Base-by-base conservation (phyloP, 495 filamentous ascomycete genomes). In the Penicillium ucsense region DNA sequence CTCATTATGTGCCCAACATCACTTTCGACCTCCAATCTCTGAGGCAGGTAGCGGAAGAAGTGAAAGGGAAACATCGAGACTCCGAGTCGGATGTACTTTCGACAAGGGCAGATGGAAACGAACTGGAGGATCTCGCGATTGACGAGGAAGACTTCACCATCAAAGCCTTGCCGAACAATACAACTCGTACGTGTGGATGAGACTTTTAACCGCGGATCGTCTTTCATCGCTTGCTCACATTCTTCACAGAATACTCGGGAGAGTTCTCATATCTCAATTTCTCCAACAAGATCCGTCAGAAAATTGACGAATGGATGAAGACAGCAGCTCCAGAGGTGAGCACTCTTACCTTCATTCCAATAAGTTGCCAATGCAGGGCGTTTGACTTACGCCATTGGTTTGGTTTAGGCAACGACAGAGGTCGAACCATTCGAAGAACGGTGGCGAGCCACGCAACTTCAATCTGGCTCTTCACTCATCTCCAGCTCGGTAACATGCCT, bases 231-330 rank as follows among this genome's bases (percentile, higher is more conserved):
- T 31, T 11, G 5, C 43, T 30, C 8, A 29, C 8, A 3, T 6
- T 45, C n/a, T 35, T 31, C 1, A 11, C 46, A 76, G 73, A 76
- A 49, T 76, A 76, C 46, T 76, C 73, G 4, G 73, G 73, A 10
- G 73, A 76, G 48, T 76, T 74, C 47, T 76, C 73, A 0, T 73
- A 75, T 44, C 51, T 74, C 35, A 75, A 75, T 41, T 75, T 76
- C 40, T 72, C 70, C 5, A 71, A 68, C 65, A 72, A 73, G 46
- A 74, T 73, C 36, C 56, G 70, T 44, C 64, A 66, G 52, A 73
- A 70, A 42, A 75, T 74, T 31, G 70, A 72, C 38, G 70, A 73
- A 41, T 73, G 66, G 67, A 72, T 71, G 66, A 70, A 70, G 43
- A 65, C 56, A 0, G 66, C 65, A 3, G 62, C 62, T 6, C 68